A percentile compares a stretch with the other conserved stretches of the same genome.
These are phyloP conservation scores for Amphirosellinia nigrospora DNA, from an alignment of 495 filamentous ascomycete genomes.

Conservation along the genomic window DNA sequence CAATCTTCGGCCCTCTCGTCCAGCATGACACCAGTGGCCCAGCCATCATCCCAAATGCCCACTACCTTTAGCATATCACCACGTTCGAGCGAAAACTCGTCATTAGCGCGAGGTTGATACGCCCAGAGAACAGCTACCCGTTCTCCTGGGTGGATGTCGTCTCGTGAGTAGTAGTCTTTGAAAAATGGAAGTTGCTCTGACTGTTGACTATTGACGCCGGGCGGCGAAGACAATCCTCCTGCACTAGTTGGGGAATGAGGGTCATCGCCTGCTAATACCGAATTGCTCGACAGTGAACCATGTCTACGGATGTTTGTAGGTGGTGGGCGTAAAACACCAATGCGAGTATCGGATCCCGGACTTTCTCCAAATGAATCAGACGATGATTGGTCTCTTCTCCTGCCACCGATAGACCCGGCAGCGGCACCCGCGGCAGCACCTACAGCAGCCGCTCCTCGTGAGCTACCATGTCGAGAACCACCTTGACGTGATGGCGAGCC, in stretches of 20 bases:
- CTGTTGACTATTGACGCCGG: constrained; percentile 82
- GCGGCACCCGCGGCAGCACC: constrained; percentile 45
- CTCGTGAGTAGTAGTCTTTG: constrained; percentile 98
- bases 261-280: constrained; percentile 71
- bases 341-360: constrained; percentile 70
- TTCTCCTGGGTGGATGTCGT: constrained; percentile 92
- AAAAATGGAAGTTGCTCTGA: constrained; percentile 95
- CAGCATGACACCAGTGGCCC: constrained; percentile 91
- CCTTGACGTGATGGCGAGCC: constrained; percentile 61
- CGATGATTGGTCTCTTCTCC: constrained; percentile 71
- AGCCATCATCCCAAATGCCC: constrained; percentile 99
- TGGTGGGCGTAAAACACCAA: constrained; percentile 61
- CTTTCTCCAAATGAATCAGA: constrained; percentile 83
- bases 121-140: constrained; percentile 94
- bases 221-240: constrained; percentile 80
- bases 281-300: constrained; percentile 89
- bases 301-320: constrained; percentile 68
- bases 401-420: constrained; percentile 46
- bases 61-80: constrained; percentile 99
- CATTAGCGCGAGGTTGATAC: constrained; percentile 89
- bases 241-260: constrained; percentile 78
- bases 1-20: constrained; percentile 87
- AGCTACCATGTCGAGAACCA: constrained; percentile 39
- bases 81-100: constrained; percentile 92
- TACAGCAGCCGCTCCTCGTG: constrained; percentile 46